Percentiles rank a stretch among this genome's conserved stretches.
These are phyloP conservation scores for Candida quercuum DNA, from an alignment of 805 yeast species.

Conservation along the genomic window DNA sequence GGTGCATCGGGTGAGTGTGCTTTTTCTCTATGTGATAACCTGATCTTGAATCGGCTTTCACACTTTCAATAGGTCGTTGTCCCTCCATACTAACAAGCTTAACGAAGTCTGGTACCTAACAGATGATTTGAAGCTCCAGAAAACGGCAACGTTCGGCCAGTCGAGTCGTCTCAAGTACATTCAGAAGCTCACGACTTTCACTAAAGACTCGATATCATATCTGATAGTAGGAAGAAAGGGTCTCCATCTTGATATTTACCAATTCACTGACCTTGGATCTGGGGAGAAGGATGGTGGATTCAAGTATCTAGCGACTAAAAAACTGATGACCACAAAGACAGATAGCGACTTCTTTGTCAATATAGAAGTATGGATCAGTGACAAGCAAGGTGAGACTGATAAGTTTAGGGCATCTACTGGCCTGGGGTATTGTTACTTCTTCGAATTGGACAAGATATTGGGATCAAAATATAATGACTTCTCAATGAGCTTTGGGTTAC, in stretches of 20 bases:
- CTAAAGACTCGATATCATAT: slow-evolving; percentile 2
- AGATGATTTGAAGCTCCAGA: slow-evolving; percentile 5
- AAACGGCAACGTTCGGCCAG: slow-evolving; percentile 4
- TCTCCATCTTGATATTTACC: slow-evolving; percentile 11
- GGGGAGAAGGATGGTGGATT: slow-evolving; percentile 7
- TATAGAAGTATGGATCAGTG: slow-evolving; percentile 7
- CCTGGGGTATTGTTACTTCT: slow-evolving; percentile 20
- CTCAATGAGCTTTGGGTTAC: slow-evolving; percentile 21
- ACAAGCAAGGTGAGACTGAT: neutral
- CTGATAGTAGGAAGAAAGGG: slow-evolving; percentile 16
- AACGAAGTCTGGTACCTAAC: slow-evolving; percentile 8
- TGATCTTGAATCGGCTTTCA: too few species aligned
- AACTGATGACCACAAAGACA: slow-evolving; percentile 14
- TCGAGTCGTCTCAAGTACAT: slow-evolving; percentile 10
- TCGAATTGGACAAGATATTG: slow-evolving; percentile 12
- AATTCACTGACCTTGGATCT: slow-evolving; percentile 1
- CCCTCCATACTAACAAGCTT: too few species aligned
- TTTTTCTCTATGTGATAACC: too few species aligned
- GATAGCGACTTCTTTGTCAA: slow-evolving; percentile 19
- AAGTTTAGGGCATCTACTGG: slow-evolving; percentile 20
- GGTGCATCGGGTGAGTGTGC: slow-evolving; percentile 4
- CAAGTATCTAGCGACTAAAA: slow-evolving; percentile 9
- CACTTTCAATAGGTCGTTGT: too few species aligned
- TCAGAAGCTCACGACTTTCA: slow-evolving; percentile 11
- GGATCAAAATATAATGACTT: slow-evolving; percentile 14